Percentiles rank a stretch among this genome's conserved stretches.
These are phyloP conservation scores for Melocanna baccifera DNA, from an alignment of 176 grass and related monocot genomes.

Conservation along the genomic window DNA sequence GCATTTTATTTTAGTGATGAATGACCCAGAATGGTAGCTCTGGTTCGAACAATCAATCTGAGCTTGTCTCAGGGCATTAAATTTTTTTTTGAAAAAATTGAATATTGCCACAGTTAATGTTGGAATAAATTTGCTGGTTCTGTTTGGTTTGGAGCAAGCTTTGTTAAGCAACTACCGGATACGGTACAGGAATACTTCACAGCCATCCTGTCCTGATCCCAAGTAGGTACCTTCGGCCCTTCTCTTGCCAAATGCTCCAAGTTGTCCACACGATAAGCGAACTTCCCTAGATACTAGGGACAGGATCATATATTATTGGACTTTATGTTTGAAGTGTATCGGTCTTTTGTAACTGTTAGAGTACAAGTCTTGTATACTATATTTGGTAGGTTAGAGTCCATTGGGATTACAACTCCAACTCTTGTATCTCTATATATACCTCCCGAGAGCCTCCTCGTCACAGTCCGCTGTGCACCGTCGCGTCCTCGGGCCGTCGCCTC, in stretches of 20 bases:
- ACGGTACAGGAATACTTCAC: background rate
- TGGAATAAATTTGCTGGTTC: constrained; percentile 2
- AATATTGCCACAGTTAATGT: background rate
- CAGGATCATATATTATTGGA: background rate
- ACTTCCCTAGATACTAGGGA: background rate
- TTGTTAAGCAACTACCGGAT: constrained; percentile 12
- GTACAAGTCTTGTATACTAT: too few relatives aligned
- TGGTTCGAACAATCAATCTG: background rate
- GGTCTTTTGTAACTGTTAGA: too few relatives aligned
- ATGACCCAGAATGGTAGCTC: background rate
- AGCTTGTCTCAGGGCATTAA: background rate
- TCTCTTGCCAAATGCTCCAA: background rate
- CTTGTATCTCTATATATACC: too few relatives aligned
- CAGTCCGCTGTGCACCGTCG: too few relatives aligned
- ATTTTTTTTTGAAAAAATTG: background rate
- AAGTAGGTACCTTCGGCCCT: background rate
- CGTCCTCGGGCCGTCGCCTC: too few relatives aligned
- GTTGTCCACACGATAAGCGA: background rate
- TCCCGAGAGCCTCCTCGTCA: too few relatives aligned
- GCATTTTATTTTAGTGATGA: constrained; percentile 1
- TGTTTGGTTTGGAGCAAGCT: background rate
- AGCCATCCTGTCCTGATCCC: background rate
- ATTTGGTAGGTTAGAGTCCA: too few relatives aligned
- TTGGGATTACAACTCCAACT: too few relatives aligned
- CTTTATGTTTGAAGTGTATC: constrained; percentile 9